These are phyloP conservation scores for Lactarius pseudohatsudake DNA, from an alignment of 768 basidiomycete species.

Conservation along the genomic window DNA sequence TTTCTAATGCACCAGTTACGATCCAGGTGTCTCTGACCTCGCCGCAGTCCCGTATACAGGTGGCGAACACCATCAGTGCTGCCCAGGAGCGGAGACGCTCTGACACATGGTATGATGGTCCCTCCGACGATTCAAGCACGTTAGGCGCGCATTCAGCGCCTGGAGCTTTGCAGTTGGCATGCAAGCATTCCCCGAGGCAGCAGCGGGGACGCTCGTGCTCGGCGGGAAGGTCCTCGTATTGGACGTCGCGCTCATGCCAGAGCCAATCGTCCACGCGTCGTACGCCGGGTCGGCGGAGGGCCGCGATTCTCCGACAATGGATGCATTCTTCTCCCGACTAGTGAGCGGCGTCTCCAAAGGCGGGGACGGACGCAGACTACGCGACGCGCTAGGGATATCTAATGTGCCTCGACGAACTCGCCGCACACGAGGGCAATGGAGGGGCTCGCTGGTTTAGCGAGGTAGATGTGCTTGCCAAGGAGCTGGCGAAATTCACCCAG, in stretches of 20 bases:
- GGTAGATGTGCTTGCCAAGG: constrained; percentile 52
- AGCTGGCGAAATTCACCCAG: constrained; percentile 50
- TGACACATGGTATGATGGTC: constrained; percentile 21
- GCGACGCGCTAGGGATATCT: constrained; percentile 64
- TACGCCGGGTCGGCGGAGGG: constrained; percentile 51
- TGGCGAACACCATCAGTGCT: constrained; percentile 14
- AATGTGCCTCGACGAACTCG: constrained; percentile 69
- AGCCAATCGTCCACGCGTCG: constrained; percentile 67
- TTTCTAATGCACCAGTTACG: not conserved
- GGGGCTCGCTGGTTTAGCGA: constrained; percentile 78
- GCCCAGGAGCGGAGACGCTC: constrained; percentile 12
- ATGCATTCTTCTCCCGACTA: constrained; percentile 57
- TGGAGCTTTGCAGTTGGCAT: constrained; percentile 24
- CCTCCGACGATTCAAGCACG: constrained; percentile 11
- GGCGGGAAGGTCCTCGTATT: constrained; percentile 23
- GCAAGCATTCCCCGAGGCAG: constrained; percentile 18
- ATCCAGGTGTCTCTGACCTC: not conserved
- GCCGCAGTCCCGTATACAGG: constrained; percentile 23
- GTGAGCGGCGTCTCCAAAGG: constrained; percentile 49
- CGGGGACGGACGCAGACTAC: constrained; percentile 47
- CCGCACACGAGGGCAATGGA: constrained; percentile 55
- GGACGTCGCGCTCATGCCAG: constrained; percentile 37
- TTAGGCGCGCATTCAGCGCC: constrained; percentile 15
- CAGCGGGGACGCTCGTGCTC: constrained; percentile 20
- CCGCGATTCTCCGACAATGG: constrained; percentile 55